Base-by-base conservation (phyloP, 2,329 filamentous ascomycete species). In the Stromatinia cepivora region DNA sequence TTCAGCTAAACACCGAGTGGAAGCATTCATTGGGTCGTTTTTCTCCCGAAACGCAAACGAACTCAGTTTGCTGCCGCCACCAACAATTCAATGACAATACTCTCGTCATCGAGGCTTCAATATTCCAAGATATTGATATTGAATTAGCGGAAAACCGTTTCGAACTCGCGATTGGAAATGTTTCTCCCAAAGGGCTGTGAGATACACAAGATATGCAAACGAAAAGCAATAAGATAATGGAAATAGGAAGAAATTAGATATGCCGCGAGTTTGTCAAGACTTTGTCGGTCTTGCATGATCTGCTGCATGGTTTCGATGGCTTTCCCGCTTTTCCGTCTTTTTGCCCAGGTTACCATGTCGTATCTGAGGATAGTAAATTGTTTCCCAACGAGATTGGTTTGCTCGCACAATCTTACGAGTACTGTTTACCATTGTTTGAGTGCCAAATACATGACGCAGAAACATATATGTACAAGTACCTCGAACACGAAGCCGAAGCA, bases 81-180 rank as follows among this genome's bases (percentile, higher is more conserved):
- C 22, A 61, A 39, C 28, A 48, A 39, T 56, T 45, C 10, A 7
- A 42, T 56, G 50, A 45, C 36, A 67, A 28, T 45, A 42, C 46
- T 62, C 53, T 36, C n/a, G 34, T 45, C 15, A 42, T 45, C n/a
- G 34, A 15, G 15, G 13, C 28, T 66, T 20, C 28, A 58, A 46
- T 68, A 68, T 54, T 68, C 22, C 48, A 68, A 68, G 36, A 56
- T 68, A 48, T 63, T 31, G 28, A 54, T 31, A 48, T 45, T 5
- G 28, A 3, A 20, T 31, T 64, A 20, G 25, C 15, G 34, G 50
- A 17, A 7, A 34, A 34, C 15, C 25, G 9, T 52, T n/a, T 11
- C n/a, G 15, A 22, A 39, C 20, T 31, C 36, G 10, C 17, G 9
- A 69, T 46, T 69, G 58, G 66, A 48, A 53, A 28, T 46, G 66